A percentile compares a stretch with the other conserved stretches of the same genome.
phyloP scores from a whole-genome alignment of 2,329 filamentous ascomycete species.

The Curvularia spicifera region DNA sequence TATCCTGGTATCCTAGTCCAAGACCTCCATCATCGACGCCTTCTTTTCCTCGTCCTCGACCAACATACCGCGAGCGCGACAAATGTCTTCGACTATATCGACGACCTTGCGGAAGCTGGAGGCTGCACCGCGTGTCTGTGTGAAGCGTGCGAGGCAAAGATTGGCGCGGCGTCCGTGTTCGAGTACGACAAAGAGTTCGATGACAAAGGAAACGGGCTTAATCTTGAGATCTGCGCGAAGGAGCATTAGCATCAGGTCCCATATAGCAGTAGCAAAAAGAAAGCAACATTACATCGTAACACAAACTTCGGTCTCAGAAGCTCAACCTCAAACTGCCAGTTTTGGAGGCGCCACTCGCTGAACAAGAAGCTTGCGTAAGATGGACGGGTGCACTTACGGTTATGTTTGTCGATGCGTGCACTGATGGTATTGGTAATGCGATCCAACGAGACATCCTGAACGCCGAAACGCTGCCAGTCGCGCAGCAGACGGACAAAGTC shows the following conservation, averaged over 20 bases:
- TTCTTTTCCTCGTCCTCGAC: conserved; percentile 63
- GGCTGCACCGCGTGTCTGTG: conserved; percentile 88
- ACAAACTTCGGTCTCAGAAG: conserved; percentile 21
- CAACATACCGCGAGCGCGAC: conserved; percentile 69
- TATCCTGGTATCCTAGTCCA: conserved; percentile 31
- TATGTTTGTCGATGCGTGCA: conserved; percentile 75
- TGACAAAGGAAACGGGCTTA: conserved; percentile 86
- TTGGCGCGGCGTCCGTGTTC: conserved; percentile 80
- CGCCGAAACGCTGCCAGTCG: conserved; percentile 82
- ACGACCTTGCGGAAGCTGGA: conserved; percentile 87
- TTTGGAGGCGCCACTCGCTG: conserved; percentile 23
- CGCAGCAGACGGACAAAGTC: conserved; percentile 77
- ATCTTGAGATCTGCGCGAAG: conserved; percentile 70
- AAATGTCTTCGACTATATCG: conserved; percentile 73
- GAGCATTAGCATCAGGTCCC: conserved; percentile 16
- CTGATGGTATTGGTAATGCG: conserved; percentile 80
- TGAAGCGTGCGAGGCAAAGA: conserved; percentile 82
- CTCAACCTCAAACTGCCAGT: conserved; percentile 28
- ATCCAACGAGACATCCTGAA: conserved; percentile 78
- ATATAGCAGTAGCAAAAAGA: neutral
- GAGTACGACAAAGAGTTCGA: conserved; percentile 86
- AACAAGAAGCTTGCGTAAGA: conserved; percentile 21
- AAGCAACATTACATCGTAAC: conserved; percentile 30
- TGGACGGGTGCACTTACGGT: conserved; percentile 67
- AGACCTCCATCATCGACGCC: conserved; percentile 53